Base-by-base conservation (phyloP, 2,329 filamentous ascomycete genomes). In the Botrytis fabae region DNA sequence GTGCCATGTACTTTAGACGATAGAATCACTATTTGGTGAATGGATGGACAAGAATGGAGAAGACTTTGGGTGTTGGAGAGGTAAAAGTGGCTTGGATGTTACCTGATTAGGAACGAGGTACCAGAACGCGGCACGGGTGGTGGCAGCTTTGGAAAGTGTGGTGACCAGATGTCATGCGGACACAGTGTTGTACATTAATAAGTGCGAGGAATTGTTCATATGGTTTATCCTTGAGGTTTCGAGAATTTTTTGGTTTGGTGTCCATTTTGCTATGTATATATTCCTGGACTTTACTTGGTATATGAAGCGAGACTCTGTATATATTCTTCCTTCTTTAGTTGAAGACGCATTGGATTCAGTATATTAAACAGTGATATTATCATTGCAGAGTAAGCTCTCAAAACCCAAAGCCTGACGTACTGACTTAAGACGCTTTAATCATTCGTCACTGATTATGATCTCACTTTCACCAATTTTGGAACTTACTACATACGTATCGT, bases 1-100 rank as follows among this genome's bases (percentile, higher is more conserved):
- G 88, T 70, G 90, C 88, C 38, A 81, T 94, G 77, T 75, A 76
- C 54, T 74, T 81, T 51, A 78, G 80, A 74, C 62, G 63, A 10
- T 72, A 42, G 40, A 63, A 32, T 9, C 40, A 42, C 16, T 32
- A 6, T 32, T 32, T 57, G 38, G n/a, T 32, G 38, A 12, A 28
- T 22, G n/a, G 18, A 57, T 54, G 2, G 51, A 28, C 51, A 28
- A 54, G 14, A 54, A 22, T 22, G 48, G 18, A 57, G 40, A 32
- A 42, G n/a, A 25, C 6, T 68, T 57, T 20, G 40, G 48, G 20
- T 6, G 8, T 32, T 32, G 35, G 38, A 10, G 38, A n/a, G 22
- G 18, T 57, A 20, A 38, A 22, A 20, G 35, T 68, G 48, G 65
- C 65, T 69, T 57, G 35, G 38, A 12, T 51, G 35, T 69, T 57